Conservation (phyloP, 768 basidiomycete species). For the Guyanaporus albipodus region DNA sequence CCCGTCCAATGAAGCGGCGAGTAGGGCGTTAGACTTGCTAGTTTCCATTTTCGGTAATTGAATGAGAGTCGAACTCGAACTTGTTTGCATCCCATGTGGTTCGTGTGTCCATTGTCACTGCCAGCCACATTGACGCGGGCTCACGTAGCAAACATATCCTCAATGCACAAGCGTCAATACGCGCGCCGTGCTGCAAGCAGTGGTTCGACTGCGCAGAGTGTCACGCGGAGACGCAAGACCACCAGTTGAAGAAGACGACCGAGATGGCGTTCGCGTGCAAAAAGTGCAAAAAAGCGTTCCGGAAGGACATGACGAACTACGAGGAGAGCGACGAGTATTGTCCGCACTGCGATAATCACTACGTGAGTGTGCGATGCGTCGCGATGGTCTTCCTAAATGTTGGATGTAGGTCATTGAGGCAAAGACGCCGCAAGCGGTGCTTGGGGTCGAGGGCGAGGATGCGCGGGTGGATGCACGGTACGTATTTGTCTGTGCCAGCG, state of each 20-base stretch:
- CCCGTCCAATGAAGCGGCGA: conserved; percentile 18
- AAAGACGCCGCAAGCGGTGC: conserved; percentile 80
- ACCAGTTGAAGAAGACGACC: conserved; percentile 64
- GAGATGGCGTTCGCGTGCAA: conserved; percentile 88
- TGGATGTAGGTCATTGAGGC: conserved; percentile 77
- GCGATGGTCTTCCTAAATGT: background rate
- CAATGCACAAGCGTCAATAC: conserved; percentile 94
- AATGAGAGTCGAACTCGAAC: no score
- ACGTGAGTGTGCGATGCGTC: conserved; percentile 50
- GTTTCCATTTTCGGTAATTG: conserved; percentile 2
- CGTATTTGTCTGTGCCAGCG: conserved; percentile 22
- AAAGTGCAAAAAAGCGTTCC: conserved; percentile 92
- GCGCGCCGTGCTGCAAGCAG: conserved; percentile 94
- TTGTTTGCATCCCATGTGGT: no score
- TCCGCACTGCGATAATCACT: conserved; percentile 98
- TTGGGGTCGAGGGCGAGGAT: conserved; percentile 91
- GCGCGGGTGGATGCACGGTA: conserved; percentile 83
- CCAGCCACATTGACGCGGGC: no score
- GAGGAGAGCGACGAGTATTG: conserved; percentile 99
- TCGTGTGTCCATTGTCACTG: no score
- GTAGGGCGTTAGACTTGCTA: conserved; percentile 3
- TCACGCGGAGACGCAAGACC: conserved; percentile 80
- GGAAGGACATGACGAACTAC: conserved; percentile 89
- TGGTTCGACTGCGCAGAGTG: conserved; percentile 99
- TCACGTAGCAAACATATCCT: conserved; percentile 95